A percentile compares a stretch with the other conserved stretches of the same genome.
phyloP scores from a whole-genome alignment of 2,329 filamentous ascomycete genomes.

The Microcera coccophila region DNA sequence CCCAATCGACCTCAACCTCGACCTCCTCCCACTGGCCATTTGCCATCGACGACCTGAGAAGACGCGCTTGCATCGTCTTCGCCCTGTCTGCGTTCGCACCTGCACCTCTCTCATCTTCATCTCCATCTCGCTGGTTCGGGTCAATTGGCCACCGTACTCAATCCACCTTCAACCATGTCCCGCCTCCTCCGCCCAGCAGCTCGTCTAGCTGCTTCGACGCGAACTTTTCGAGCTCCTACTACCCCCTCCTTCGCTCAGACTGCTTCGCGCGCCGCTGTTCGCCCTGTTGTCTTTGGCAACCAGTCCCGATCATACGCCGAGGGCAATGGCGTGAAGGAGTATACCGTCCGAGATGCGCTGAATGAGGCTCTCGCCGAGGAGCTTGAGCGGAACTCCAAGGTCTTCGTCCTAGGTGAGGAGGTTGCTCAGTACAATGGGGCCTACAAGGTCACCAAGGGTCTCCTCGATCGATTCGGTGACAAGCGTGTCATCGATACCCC shows the following conservation, averaged over 20 bases:
- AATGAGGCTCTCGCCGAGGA: slow-evolving; percentile 98
- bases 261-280: slow-evolving; percentile 32
- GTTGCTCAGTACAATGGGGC: slow-evolving; percentile 99
- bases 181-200: slow-evolving; percentile 50
- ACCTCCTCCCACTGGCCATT: slow-evolving; percentile 12
- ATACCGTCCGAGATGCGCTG: slow-evolving; percentile 93
- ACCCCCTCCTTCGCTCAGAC: slow-evolving; percentile 35
- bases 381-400: slow-evolving; percentile 89
- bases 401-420: slow-evolving; percentile 95
- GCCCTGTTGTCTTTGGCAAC: slow-evolving; percentile 37
- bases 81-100: slow-evolving; percentile 17
- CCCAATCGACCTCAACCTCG: slow-evolving; percentile 25
- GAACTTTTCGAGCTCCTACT: slow-evolving; percentile 33
- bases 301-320: slow-evolving; percentile 57
- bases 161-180: slow-evolving; percentile 38
- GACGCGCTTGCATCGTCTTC: slow-evolving; percentile 12
- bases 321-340: slow-evolving; percentile 70
- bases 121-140: slow-evolving; percentile 13
- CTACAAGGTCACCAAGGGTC: slow-evolving; percentile 99
- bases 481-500: slow-evolving; percentile 97
- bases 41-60: slow-evolving; percentile 25
- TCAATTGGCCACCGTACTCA: slow-evolving; percentile 20
- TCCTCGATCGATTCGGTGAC: slow-evolving; percentile 94
- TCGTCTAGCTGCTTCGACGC: slow-evolving; percentile 45
- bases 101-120: slow-evolving; percentile 10